Conservation (phyloP, 495 filamentous ascomycete species). For the Aspergillus ostianus region DNA sequence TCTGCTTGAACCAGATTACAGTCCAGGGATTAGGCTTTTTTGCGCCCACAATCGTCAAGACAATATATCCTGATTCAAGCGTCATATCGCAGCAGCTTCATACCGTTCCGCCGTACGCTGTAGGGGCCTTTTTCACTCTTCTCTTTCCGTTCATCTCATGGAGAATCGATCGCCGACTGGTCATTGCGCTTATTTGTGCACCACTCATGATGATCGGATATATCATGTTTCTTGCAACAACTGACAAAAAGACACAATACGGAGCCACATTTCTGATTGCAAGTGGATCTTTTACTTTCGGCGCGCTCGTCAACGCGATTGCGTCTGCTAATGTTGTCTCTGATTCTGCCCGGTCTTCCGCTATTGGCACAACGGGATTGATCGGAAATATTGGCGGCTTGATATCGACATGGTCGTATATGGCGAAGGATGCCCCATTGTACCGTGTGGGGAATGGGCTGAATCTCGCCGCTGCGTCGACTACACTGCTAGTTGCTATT, state of each 20-base stretch:
- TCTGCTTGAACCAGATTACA: slow-evolving; percentile 54
- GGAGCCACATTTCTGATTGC: slow-evolving; percentile 10
- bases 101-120: slow-evolving; percentile 69
- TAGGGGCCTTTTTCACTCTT: slow-evolving; percentile 66
- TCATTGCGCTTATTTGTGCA: background rate
- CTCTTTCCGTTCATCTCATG: slow-evolving; percentile 60
- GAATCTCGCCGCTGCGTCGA: slow-evolving; percentile 1
- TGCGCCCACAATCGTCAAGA: slow-evolving; percentile 65
- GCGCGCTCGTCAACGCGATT: slow-evolving; percentile 7
- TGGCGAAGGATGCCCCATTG: slow-evolving; percentile 8
- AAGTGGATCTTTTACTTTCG: slow-evolving; percentile 30
- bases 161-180: slow-evolving; percentile 50
- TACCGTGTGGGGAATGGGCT: slow-evolving; percentile 11
- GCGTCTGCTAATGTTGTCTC: slow-evolving; percentile 10
- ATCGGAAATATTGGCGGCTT: slow-evolving; percentile 12
- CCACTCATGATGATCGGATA: slow-evolving; percentile 10
- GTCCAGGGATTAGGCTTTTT: slow-evolving; percentile 64
- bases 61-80: slow-evolving; percentile 55
- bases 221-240: slow-evolving; percentile 7
- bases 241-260: slow-evolving; percentile 1
- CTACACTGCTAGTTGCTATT: background rate
- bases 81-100: slow-evolving; percentile 61
- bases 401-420: slow-evolving; percentile 13
- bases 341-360: slow-evolving; percentile 7
- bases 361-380: slow-evolving; percentile 9